A percentile compares a stretch with the other conserved stretches of the same genome.
Evolutionary conservation across 2,329 filamentous ascomycete genomes (phyloP).

Genomic region (Pseudohalonectria lignicola): DNA sequence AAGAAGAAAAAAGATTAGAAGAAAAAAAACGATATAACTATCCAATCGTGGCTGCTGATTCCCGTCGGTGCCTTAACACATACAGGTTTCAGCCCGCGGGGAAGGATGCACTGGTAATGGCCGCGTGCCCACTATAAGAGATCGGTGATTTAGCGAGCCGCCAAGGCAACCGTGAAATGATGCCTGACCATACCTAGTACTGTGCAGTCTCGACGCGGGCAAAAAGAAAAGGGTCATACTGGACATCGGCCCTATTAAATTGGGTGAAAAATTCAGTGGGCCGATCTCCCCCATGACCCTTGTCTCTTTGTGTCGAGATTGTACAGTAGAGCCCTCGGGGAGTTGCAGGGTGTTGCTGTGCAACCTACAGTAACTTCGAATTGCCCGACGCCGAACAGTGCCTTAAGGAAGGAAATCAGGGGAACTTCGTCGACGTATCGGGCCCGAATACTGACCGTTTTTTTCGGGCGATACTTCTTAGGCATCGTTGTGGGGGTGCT

Average conservation of each 20-base stretch:
- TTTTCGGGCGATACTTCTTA: neutral
- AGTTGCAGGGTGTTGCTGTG: no score
- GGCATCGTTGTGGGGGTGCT: neutral
- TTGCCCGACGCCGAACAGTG: neutral
- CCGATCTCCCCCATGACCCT: no score
- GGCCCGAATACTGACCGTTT: slow-evolving; percentile 1
- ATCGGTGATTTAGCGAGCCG: no score
- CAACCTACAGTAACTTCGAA: neutral
- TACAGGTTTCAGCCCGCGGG: neutral
- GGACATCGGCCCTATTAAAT: no score
- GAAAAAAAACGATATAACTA: neutral
- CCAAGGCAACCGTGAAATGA: no score
- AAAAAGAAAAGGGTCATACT: no score
- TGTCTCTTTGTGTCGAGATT: no score
- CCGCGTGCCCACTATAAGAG: neutral
- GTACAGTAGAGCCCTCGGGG: no score
- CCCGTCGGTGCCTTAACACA: no score
- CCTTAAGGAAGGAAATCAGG: neutral
- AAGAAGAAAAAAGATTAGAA: neutral
- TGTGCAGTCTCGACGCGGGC: no score
- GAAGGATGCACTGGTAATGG: neutral
- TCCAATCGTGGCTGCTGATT: neutral
- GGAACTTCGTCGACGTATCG: slow-evolving; percentile 1
- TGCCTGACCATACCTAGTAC: no score
- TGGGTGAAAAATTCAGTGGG: no score